Percentiles rank a stretch among this genome's conserved stretches.
Evolutionary conservation across 2,329 filamentous ascomycete genomes (phyloP).

Genomic region (Colletotrichum sp.): DNA sequence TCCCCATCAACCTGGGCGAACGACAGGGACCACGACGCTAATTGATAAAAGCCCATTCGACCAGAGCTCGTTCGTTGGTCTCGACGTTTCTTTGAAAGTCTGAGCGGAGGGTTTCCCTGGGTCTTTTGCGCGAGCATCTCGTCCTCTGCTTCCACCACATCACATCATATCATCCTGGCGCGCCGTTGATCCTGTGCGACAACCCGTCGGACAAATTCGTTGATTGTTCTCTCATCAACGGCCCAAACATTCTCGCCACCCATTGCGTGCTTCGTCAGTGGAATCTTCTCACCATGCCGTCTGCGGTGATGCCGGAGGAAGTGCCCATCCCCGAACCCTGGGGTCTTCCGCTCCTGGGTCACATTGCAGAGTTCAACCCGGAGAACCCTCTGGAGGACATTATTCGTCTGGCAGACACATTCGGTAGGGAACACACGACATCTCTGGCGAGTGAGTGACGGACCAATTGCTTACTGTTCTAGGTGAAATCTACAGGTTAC

Average conservation of each 20-base stretch:
- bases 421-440: conserved; percentile 51
- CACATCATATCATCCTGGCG: background rate
- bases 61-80: background rate
- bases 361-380: conserved; percentile 65
- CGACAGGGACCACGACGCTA: background rate
- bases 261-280: background rate
- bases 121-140: background rate
- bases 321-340: conserved; percentile 49
- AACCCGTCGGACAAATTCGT: background rate
- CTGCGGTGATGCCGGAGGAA: conserved; percentile 26
- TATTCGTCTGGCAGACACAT: conserved; percentile 62
- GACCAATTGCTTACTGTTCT: background rate
- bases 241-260: background rate
- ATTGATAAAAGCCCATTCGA: background rate
- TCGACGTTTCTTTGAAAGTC: background rate
- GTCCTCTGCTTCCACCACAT: background rate
- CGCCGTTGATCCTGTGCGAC: background rate
- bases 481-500: conserved; percentile 67
- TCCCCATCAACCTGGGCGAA: background rate
- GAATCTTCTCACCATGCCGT: background rate
- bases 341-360: conserved; percentile 69
- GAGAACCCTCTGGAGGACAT: conserved; percentile 62
- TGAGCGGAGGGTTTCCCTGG: background rate
- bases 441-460: background rate
- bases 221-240: background rate